phyloP scores from a whole-genome alignment of 2,329 filamentous ascomycete genomes.

The Juglanconis juglandina region DNA sequence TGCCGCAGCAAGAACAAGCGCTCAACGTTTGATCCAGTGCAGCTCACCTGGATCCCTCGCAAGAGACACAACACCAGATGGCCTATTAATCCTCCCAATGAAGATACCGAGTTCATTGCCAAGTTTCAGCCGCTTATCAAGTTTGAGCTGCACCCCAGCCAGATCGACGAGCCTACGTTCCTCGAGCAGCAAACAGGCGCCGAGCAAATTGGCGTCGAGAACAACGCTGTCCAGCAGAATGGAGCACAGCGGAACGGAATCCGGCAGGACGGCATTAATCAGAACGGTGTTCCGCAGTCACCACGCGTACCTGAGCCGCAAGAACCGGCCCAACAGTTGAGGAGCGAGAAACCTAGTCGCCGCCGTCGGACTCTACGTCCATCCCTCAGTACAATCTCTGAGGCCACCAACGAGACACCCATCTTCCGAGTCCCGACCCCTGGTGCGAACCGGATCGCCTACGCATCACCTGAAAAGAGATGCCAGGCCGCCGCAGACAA shows the following conservation, averaged over 20 bases:
- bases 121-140: slow-evolving; percentile 23
- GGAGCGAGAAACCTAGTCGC: neutral
- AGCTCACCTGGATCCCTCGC: slow-evolving; percentile 25
- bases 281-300: slow-evolving; percentile 8
- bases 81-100: slow-evolving; percentile 24
- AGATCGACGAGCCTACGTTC: neutral
- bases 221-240: too few species aligned
- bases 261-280: slow-evolving; percentile 19
- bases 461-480: slow-evolving; percentile 2
- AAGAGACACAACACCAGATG: slow-evolving; percentile 32
- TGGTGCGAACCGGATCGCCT: neutral
- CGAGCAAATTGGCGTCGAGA: too few species aligned
- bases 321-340: neutral
- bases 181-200: neutral
- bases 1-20: neutral
- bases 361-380: slow-evolving; percentile 1
- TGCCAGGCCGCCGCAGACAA: slow-evolving; percentile 1
- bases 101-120: slow-evolving; percentile 18
- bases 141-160: slow-evolving; percentile 15
- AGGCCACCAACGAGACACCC: neutral
- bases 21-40: neutral
- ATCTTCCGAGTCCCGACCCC: neutral
- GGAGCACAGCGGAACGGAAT: slow-evolving; percentile 8
- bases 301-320: neutral
- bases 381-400: slow-evolving; percentile 8